These are phyloP conservation scores for Chenopodium quinoa DNA, from an alignment of 148 eudicot genomes.

Conservation along the genomic window DNA sequence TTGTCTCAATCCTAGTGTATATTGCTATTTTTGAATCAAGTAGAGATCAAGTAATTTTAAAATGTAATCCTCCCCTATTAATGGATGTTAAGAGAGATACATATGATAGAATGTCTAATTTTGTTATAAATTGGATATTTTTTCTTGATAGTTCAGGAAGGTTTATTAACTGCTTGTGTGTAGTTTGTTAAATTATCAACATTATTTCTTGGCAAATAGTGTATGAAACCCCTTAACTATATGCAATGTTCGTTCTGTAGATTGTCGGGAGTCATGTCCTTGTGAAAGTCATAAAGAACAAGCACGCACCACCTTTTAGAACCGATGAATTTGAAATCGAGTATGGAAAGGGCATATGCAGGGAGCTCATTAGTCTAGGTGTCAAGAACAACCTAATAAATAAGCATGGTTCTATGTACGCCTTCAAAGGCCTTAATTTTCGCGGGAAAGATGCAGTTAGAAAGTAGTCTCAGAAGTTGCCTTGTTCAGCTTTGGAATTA, in stretches of 20 bases:
- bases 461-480: slow-evolving; percentile 7
- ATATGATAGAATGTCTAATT: neutral
- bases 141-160: too few relatives aligned
- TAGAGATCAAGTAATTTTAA: neutral
- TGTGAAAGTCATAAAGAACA: slow-evolving; percentile 90
- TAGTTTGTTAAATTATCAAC: neutral
- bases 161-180: neutral
- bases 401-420: slow-evolving; percentile 35
- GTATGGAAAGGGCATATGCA: slow-evolving; percentile 86
- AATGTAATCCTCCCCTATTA: neutral
- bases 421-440: slow-evolving; percentile 39
- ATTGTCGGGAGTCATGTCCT: slow-evolving; percentile 71
- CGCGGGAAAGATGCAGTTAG: slow-evolving; percentile 67
- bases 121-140: neutral
- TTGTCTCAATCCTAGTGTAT: slow-evolving; percentile 84
- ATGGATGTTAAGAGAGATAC: neutral
- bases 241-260: slow-evolving; percentile 36
- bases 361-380: slow-evolving; percentile 67
- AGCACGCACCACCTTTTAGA: slow-evolving; percentile 90
- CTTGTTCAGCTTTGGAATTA: too few relatives aligned
- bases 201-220: too few relatives aligned
- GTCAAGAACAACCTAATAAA: slow-evolving; percentile 23
- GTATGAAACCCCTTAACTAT: neutral
- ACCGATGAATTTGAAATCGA: slow-evolving; percentile 79
- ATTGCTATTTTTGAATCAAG: slow-evolving; percentile 90